Evolutionary conservation across 257 asterid species (phyloP).

Genomic region (Linaria vulgaris): DNA sequence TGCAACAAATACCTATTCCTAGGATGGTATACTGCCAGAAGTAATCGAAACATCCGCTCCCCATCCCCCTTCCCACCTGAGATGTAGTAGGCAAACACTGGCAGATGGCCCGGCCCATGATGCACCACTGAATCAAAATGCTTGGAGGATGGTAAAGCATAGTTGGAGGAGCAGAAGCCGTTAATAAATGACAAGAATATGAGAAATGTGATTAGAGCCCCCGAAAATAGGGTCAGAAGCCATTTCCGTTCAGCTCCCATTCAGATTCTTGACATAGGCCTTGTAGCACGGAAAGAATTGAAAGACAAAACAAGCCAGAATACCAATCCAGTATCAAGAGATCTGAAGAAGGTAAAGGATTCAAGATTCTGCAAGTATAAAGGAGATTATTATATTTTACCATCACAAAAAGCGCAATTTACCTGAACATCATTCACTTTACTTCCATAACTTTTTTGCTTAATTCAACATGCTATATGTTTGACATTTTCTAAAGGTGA

Average conservation of each 20-base stretch:
- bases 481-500: too few relatives aligned
- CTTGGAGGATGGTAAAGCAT: conserved; percentile 57
- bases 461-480: too few relatives aligned
- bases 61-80: conserved; percentile 76
- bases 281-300: conserved; percentile 23
- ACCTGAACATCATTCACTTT: too few relatives aligned
- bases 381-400: conserved; percentile 20
- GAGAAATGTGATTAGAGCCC: conserved; percentile 74
- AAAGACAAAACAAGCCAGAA: neutral
- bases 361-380: conserved; percentile 19
- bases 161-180: conserved; percentile 79
- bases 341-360: conserved; percentile 16
- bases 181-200: conserved; percentile 69
- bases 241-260: conserved; percentile 95
- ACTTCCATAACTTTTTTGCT: too few relatives aligned
- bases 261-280: conserved; percentile 21
- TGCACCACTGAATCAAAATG: conserved; percentile 55
- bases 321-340: neutral
- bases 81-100: conserved; percentile 85
- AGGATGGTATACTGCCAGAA: conserved; percentile 93
- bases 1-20: conserved; percentile 94
- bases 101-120: conserved; percentile 78
- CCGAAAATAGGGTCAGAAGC: conserved; percentile 87
- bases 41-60: conserved; percentile 73
- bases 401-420: conserved; percentile 5